Evolutionary conservation across 2,329 filamentous ascomycete genomes (phyloP), one percentile per base, ranked within the genome.

Genomic region (Fusarium stilboides): DNA sequence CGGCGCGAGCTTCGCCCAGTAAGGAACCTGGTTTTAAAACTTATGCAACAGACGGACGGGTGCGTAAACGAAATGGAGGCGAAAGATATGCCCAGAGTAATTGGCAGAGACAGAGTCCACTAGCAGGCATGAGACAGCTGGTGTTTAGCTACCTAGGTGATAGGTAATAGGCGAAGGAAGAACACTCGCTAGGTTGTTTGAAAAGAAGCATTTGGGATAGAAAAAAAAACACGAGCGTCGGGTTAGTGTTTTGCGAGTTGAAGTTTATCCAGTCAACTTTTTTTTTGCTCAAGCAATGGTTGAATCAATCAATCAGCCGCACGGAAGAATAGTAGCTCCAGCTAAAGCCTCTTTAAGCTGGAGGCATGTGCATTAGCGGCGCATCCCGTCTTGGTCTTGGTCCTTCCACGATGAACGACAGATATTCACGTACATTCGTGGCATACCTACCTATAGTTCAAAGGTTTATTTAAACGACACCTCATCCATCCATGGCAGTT

Each of bases 311-410:
- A 61, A 67, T 46, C 60, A 59, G 56, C 69, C 63, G 52, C 57
- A 63, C 65, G 68, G 69, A 69, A 72, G 22, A 71, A 71, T 31
- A 65, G 69, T 61, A 70, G 69, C 69, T 71, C 69, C 69, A 65
- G 62, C 59, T 61, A 56, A 54, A 67, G 65, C 58, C 53, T 64
- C 65, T 46, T 56, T 40, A 46, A 52, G 52, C 56, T 63, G 40
- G 15, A 56, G 45, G 56, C 37, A 57, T 56, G 33, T 69, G 56
- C 68, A 71, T 65, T 65, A 68, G 64, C 60, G 52, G 64, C 61
- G 50, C 56, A 65, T 68, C 43, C 45, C 50, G 51, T 49, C 57
- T 59, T n/a, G 20, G 51, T 49, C 57, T 59, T n/a, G 20, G 15
- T 34, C 54, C 49, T 54, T 37, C 36, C 53, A 45, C 40, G 22